Evolutionary conservation across 129 eudicot genomes (phyloP).

Genomic region (Ambrosia artemisiifolia): DNA sequence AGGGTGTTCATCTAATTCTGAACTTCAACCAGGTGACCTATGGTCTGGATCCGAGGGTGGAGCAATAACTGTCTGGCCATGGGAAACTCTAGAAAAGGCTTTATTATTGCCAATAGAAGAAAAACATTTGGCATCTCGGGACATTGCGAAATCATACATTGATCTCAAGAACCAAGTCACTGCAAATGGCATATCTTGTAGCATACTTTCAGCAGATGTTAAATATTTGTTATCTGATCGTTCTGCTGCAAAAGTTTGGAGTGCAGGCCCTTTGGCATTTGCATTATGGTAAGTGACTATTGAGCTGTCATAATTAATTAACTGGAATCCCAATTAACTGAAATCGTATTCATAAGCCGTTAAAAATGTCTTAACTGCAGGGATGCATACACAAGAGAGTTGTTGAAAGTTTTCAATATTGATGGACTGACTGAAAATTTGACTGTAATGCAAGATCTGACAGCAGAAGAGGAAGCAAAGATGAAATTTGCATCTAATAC

Average conservation of each 20-base stretch:
- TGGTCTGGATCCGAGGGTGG: slow-evolving; percentile 99
- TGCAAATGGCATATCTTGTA: slow-evolving; percentile 56
- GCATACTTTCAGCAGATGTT: slow-evolving; percentile 78
- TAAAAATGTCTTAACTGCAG: slow-evolving; percentile 37
- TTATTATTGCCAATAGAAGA: slow-evolving; percentile 56
- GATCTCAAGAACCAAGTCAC: slow-evolving; percentile 79
- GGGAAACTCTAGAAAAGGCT: slow-evolving; percentile 85
- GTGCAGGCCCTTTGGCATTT: slow-evolving; percentile 69
- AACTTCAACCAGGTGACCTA: slow-evolving; percentile 70
- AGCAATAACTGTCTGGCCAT: slow-evolving; percentile 77
- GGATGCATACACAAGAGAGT: slow-evolving; percentile 86
- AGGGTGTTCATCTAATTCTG: slow-evolving; percentile 22
- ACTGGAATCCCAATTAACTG: not conserved
- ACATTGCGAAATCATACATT: slow-evolving; percentile 72
- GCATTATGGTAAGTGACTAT: slow-evolving; percentile 73
- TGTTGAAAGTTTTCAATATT: slow-evolving; percentile 74
- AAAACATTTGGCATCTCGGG: slow-evolving; percentile 58
- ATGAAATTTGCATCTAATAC: slow-evolving; percentile 50
- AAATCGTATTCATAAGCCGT: slow-evolving; percentile 5
- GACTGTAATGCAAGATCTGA: slow-evolving; percentile 52
- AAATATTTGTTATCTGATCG: slow-evolving; percentile 72
- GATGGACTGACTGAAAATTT: slow-evolving; percentile 84
- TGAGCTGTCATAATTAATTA: not conserved
- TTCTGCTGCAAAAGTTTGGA: slow-evolving; percentile 80
- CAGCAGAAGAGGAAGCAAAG: slow-evolving; percentile 71